Conservation (phyloP, 352 stramenopile species). For the Aphanomyces stellatus region DNA sequence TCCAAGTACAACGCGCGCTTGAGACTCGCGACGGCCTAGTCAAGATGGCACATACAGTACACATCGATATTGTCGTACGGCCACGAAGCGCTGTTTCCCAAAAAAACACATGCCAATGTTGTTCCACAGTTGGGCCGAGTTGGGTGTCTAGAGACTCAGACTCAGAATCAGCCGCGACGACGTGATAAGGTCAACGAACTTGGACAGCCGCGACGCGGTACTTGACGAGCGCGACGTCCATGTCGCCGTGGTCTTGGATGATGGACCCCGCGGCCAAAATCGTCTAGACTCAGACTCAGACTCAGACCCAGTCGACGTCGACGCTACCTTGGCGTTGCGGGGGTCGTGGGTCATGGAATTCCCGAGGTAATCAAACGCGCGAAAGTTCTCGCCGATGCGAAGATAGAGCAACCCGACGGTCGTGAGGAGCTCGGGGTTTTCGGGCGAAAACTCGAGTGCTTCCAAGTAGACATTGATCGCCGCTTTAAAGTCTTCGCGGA, state of each 20-base stretch:
- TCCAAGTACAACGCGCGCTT: conserved; percentile 89
- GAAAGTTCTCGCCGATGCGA: conserved; percentile 83
- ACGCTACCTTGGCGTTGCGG: conserved; percentile 62
- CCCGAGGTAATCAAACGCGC: conserved; percentile 90
- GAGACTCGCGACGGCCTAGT: conserved; percentile 74
- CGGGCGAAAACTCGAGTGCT: conserved; percentile 88
- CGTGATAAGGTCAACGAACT: background rate
- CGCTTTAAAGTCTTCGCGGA: conserved; percentile 75
- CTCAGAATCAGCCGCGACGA: background rate
- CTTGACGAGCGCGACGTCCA: conserved; percentile 92
- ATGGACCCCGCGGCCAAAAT: conserved; percentile 89
- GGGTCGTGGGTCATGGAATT: conserved; percentile 90
- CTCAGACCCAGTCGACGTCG: background rate
- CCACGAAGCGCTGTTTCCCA: conserved; percentile 80
- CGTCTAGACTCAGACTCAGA: conserved; percentile 24
- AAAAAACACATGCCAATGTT: conserved; percentile 96
- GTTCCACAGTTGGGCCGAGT: conserved; percentile 92
- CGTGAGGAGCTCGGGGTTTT: conserved; percentile 89
- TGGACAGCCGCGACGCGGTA: conserved; percentile 88
- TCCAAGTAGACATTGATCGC: conserved; percentile 87
- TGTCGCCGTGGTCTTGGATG: conserved; percentile 90
- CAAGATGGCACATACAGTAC: background rate
- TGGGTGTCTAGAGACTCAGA: conserved; percentile 61
- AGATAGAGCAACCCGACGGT: conserved; percentile 88
- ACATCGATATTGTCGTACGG: conserved; percentile 30